Evolutionary conservation across 1,284 basidiomycete genomes (phyloP).

Genomic region (Apiotrichum gracile): DNA sequence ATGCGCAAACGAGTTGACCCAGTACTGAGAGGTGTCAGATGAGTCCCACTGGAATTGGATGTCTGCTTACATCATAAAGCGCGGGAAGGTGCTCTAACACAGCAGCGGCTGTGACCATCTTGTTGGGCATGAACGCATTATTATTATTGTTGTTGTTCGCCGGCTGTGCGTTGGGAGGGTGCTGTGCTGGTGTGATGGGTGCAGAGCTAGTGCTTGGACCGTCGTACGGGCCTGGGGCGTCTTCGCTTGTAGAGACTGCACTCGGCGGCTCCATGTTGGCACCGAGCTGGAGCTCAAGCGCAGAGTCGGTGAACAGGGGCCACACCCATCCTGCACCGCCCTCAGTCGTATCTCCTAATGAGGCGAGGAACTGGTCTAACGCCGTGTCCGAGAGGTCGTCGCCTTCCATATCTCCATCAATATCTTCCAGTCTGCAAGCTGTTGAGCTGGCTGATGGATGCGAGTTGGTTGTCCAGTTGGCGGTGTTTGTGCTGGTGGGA

Average conservation of each 20-base stretch:
- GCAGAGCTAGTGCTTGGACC: neutral
- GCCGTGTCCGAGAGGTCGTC: constrained; percentile 12
- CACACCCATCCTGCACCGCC: constrained; percentile 13
- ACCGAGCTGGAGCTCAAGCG: constrained; percentile 15
- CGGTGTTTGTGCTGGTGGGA: neutral
- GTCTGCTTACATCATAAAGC: constrained; percentile 16
- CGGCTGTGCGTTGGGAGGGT: neutral
- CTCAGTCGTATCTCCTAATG: constrained; percentile 8
- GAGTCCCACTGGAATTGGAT: neutral
- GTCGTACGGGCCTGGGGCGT: neutral
- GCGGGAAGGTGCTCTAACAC: constrained; percentile 20
- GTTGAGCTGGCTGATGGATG: neutral
- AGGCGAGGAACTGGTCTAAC: constrained; percentile 15
- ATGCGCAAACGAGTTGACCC: constrained; percentile 29
- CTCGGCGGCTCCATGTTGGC: neutral
- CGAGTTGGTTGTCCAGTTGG: neutral
- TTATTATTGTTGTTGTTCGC: neutral
- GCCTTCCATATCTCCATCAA: neutral
- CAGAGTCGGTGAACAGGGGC: constrained; percentile 12
- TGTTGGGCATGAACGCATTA: constrained; percentile 7
- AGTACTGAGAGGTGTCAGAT: constrained; percentile 12
- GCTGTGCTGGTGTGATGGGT: neutral
- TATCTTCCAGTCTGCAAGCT: constrained; percentile 1
- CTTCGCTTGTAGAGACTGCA: neutral
- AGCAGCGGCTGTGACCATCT: constrained; percentile 16